A percentile compares a stretch with the other conserved stretches of the same genome.
Conservation (phyloP, 78 protist genomes). For the Planoprotostelium fungivorum region DNA sequence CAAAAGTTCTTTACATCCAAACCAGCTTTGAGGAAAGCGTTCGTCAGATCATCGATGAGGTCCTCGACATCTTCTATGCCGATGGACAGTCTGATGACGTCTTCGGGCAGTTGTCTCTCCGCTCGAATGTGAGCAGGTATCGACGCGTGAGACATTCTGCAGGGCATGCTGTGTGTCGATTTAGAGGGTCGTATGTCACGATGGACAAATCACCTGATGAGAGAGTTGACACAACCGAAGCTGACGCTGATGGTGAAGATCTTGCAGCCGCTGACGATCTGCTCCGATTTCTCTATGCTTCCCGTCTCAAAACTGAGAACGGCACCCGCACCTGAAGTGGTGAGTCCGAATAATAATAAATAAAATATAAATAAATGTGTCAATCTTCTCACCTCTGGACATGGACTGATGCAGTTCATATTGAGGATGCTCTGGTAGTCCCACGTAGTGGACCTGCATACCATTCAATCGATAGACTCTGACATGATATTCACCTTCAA, state of each 20-base stretch:
- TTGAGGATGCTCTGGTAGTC: conserved; percentile 75
- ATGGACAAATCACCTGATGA: conserved; percentile 14
- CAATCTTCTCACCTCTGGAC: neutral
- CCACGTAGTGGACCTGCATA: conserved; percentile 81
- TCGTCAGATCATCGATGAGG: conserved; percentile 46
- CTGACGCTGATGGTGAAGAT: conserved; percentile 38
- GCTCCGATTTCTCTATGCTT: neutral
- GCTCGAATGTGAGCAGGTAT: conserved; percentile 69
- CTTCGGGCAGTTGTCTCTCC: conserved; percentile 51
- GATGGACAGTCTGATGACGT: conserved; percentile 57
- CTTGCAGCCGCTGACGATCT: conserved; percentile 14
- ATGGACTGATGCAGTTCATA: conserved; percentile 32
- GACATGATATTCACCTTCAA: neutral
- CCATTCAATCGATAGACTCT: neutral
- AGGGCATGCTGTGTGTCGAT: conserved; percentile 5
- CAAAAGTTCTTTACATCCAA: neutral
- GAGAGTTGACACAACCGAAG: conserved; percentile 36
- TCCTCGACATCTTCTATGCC: conserved; percentile 74
- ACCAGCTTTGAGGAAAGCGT: conserved; percentile 17
- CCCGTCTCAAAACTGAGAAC: conserved; percentile 37
- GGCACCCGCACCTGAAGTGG: conserved; percentile 30
- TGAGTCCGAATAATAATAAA: no score
- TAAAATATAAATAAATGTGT: no score
- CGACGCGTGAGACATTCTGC: conserved; percentile 80
- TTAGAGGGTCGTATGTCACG: neutral